Evolutionary conservation across 2,329 filamentous ascomycete species (phyloP).

Genomic region (Hypoxylon sp.): DNA sequence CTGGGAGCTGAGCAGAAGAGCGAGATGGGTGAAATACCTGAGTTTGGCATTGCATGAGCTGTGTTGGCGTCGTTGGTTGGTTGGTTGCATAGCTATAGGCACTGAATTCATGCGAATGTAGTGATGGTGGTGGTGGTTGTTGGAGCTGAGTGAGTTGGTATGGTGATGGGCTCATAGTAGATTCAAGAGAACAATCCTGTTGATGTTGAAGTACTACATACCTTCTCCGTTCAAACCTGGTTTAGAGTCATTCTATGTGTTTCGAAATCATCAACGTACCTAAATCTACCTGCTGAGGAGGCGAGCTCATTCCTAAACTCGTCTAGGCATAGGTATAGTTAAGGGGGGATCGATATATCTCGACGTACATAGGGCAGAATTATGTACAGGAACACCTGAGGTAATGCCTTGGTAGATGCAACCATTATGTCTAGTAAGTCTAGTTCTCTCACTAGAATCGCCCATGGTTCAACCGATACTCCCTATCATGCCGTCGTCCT

Average conservation of each 20-base stretch:
- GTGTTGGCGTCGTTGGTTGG: not conserved
- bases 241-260: not conserved
- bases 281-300: not conserved
- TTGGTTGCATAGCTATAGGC: not conserved
- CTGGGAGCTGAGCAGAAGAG: conserved; percentile 76
- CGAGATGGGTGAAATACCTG: conserved; percentile 88
- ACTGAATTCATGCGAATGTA: not conserved
- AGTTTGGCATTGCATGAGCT: conserved; percentile 78
- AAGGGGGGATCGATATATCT: conserved; percentile 23
- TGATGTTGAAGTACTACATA: not conserved
- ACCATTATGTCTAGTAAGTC: not conserved
- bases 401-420: not conserved
- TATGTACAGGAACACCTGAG: conserved; percentile 7
- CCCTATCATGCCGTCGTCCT: not conserved
- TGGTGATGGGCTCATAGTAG: conserved; percentile 16
- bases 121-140: not conserved
- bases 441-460: not conserved
- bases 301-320: not conserved
- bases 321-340: not conserved
- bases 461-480: not conserved
- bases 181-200: conserved; percentile 25
- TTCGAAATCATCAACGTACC: not conserved
- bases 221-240: not conserved
- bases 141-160: not conserved
- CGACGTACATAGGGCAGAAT: not conserved